Evolutionary conservation across 2,329 filamentous ascomycete species (phyloP).

Genomic region (Fusarium avenaceum): DNA sequence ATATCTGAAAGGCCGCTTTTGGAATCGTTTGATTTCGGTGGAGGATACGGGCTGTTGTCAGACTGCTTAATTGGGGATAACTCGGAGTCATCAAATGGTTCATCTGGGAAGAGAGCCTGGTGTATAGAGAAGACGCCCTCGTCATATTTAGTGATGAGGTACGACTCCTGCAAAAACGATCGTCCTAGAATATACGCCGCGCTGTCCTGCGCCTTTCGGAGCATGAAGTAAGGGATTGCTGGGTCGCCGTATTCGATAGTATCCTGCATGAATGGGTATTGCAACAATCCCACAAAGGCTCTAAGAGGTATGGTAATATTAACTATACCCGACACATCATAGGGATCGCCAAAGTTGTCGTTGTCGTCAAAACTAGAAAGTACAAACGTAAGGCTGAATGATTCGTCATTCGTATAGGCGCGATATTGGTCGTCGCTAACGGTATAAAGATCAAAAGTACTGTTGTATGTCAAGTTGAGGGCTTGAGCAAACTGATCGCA

Average conservation of each 20-base stretch:
- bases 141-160: conserved; percentile 70
- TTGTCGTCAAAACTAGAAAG: conserved; percentile 68
- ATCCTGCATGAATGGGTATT: conserved; percentile 63
- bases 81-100: conserved; percentile 57
- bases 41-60: conserved; percentile 62
- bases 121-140: conserved; percentile 66
- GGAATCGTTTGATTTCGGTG: conserved; percentile 40
- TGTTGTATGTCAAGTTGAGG: conserved; percentile 76
- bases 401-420: conserved; percentile 58
- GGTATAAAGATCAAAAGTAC: conserved; percentile 73
- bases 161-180: conserved; percentile 78
- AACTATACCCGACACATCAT: conserved; percentile 64
- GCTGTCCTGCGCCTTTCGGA: conserved; percentile 68
- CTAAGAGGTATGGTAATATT: conserved; percentile 68
- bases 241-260: conserved; percentile 60
- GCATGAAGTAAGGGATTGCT: conserved; percentile 73
- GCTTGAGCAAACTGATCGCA: conserved; percentile 75
- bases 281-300: conserved; percentile 64
- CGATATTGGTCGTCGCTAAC: conserved; percentile 70
- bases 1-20: conserved; percentile 54
- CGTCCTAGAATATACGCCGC: conserved; percentile 73
- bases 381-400: conserved; percentile 69
- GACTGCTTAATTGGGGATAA: conserved; percentile 60
- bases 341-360: conserved; percentile 65
- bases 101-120: conserved; percentile 66